Evolutionary conservation across 2,329 filamentous ascomycete species (phyloP), one percentile per base, ranked within the genome.

Genomic region (Phyllosticta ampelicida): DNA sequence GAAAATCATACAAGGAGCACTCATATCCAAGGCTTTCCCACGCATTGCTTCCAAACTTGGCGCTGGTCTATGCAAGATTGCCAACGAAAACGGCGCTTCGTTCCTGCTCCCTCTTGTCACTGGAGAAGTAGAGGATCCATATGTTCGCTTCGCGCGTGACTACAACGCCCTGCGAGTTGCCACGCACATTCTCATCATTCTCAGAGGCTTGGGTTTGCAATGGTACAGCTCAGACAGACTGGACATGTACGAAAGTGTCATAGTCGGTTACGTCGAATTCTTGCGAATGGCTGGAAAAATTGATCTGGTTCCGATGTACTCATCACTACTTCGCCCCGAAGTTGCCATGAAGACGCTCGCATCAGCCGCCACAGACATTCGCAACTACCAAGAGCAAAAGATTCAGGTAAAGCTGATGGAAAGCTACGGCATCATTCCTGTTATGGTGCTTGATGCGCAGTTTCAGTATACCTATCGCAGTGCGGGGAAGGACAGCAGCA

Each of bases 251-350:
- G 87, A 95, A 66, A 89, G 88, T 65, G 83, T 92, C 52, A 77
- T 96, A 55, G 84, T 87, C 0, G 85, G 83, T 3, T 97, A 97
- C 69, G 86, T 95, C 58, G 87, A 87, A 65, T 85, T 87, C 61
- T 75, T 99, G 44, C 84, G 88, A 50, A 78, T 86, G 52, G 82
- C 83, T 16, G 83, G 84, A 30, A 82, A 94, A 57, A 83, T 87
- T 60, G 86, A 92, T 62, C 75, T 94, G 49, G 87, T 96, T 58
- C 91, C 94, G 0, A 76, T 95, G 0, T 99, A 99, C 70, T 91
- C 89, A 62, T 90, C 90, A 9, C 86, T 89, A 65, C 77, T 99
- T 11, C 78, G 82, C 9, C 74, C 78, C 6, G 76, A 82, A 11
- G 80, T 86, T 62, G 80, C 81, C 61, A 85, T 90, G 64, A 80